Percentiles rank a stretch among this genome's conserved stretches.
Conservation (phyloP, 805 yeast species). For the Lipomyces lipofer region DNA sequence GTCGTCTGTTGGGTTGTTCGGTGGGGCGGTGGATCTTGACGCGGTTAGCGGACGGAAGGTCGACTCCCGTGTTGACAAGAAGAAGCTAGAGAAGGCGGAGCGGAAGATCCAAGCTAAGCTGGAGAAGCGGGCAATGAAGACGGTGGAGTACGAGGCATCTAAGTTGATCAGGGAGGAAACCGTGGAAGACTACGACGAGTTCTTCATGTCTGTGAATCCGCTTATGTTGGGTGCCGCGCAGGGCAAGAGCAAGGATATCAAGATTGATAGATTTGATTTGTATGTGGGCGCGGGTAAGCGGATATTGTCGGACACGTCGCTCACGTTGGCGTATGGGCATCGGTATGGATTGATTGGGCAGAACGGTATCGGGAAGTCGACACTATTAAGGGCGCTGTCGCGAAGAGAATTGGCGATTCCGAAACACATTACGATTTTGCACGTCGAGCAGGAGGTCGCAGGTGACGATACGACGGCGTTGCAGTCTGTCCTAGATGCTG, state of each 20-base stretch:
- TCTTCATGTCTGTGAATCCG: conserved; percentile 93
- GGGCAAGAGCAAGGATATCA: conserved; percentile 87
- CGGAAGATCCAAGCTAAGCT: conserved; percentile 95
- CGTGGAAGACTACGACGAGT: conserved; percentile 81
- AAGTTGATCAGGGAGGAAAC: conserved; percentile 66
- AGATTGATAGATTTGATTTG: conserved; percentile 86
- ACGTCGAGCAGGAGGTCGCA: conserved; percentile 94
- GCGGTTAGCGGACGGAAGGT: conserved; percentile 81
- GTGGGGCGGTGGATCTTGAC: conserved; percentile 81
- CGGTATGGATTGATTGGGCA: conserved; percentile 98
- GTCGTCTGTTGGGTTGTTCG: conserved; percentile 73
- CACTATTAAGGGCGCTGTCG: conserved; percentile 84
- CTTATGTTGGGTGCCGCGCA: conserved; percentile 64
- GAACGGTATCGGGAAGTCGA: conserved; percentile 99
- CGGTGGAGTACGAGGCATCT: conserved; percentile 91
- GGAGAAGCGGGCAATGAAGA: conserved; percentile 63
- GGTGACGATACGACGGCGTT: conserved; percentile 92
- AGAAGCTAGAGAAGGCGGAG: conserved; percentile 96
- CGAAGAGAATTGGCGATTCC: conserved; percentile 94
- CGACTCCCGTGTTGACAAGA: conserved; percentile 93
- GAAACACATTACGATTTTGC: conserved; percentile 90
- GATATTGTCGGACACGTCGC: conserved; percentile 81
- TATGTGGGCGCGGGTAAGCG: conserved; percentile 96
- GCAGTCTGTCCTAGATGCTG: conserved; percentile 97
- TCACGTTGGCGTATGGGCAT: conserved; percentile 86